These are phyloP conservation scores for Coleophoma eucalyptorum DNA, from an alignment of 2,329 filamentous ascomycete genomes.

Conservation along the genomic window DNA sequence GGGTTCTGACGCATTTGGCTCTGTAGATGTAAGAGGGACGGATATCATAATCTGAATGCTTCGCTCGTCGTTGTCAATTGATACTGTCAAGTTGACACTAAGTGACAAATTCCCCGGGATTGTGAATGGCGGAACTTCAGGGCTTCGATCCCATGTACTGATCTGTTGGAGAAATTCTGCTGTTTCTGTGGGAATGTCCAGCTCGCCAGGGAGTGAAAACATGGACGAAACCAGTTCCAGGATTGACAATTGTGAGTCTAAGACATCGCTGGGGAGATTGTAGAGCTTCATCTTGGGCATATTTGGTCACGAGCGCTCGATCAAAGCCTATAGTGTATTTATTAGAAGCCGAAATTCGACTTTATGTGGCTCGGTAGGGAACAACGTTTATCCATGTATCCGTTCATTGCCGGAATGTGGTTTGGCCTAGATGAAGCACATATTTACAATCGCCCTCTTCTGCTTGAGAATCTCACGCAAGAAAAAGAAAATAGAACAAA, in stretches of 20 bases:
- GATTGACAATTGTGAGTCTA: conserved; percentile 43
- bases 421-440: too few species aligned
- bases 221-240: conserved; percentile 50
- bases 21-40: background rate
- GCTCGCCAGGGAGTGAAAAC: conserved; percentile 35
- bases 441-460: too few species aligned
- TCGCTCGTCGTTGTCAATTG: too few species aligned
- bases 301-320: too few species aligned
- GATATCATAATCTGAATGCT: background rate
- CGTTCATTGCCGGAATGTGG: too few species aligned
- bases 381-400: too few species aligned
- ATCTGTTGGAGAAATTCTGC: background rate
- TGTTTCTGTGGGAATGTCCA: conserved; percentile 24
- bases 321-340: too few species aligned
- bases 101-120: background rate
- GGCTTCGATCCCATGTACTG: background rate
- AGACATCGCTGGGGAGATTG: conserved; percentile 28
- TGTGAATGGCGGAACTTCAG: background rate
- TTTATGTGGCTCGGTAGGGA: too few species aligned
- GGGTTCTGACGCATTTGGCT: conserved; percentile 26
- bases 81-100: background rate
- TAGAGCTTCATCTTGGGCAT: too few species aligned
- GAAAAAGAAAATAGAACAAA: too few species aligned
- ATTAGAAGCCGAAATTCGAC: too few species aligned
- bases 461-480: too few species aligned